A percentile compares a stretch with the other conserved stretches of the same genome.
These are phyloP conservation scores for Neonectria coccinea DNA, from an alignment of 2,329 filamentous ascomycete species.

Conservation along the genomic window DNA sequence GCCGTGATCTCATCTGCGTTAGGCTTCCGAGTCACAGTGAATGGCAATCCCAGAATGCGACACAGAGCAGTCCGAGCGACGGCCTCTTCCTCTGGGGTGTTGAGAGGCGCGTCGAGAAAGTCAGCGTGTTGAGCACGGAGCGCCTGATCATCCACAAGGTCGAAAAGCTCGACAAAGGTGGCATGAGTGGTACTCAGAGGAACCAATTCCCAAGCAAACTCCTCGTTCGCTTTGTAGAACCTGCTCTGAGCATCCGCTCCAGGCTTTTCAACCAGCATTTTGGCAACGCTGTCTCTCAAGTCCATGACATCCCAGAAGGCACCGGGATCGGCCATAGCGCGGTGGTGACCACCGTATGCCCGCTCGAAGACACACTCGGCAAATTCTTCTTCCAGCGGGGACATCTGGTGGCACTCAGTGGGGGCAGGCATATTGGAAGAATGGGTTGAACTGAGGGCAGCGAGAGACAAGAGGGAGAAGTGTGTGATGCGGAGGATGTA, in stretches of 20 bases:
- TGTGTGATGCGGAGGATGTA: neutral
- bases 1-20: neutral
- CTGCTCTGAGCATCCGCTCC: neutral
- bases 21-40: neutral
- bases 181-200: neutral
- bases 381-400: neutral
- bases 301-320: neutral
- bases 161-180: neutral
- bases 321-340: neutral
- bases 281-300: neutral
- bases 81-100: neutral
- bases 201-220: neutral
- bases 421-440: neutral
- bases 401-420: neutral
- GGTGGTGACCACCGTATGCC: neutral
- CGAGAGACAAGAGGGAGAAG: neutral
- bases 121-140: neutral
- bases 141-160: neutral
- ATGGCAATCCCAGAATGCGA: neutral
- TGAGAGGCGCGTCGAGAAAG: slow-evolving; percentile 1
- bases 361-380: neutral
- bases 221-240: neutral
- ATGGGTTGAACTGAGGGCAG: neutral
- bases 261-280: neutral
- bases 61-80: neutral